These are phyloP conservation scores for Oligophagozyma castellii DNA, from an alignment of 1,139 yeast species.

Conservation along the genomic window DNA sequence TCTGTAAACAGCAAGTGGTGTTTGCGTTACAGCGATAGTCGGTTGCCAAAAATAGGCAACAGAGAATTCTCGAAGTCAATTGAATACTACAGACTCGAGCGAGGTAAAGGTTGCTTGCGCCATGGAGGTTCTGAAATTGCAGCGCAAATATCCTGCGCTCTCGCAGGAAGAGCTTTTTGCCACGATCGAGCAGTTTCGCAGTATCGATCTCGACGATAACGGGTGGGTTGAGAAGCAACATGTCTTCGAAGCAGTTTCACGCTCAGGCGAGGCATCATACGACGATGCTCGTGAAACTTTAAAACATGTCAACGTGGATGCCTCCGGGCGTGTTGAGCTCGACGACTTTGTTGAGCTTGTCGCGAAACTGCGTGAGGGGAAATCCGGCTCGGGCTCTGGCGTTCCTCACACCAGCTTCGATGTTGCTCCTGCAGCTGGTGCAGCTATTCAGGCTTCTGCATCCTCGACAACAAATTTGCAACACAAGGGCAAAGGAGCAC, in stretches of 20 bases:
- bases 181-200: conserved; percentile 71
- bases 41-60: no score
- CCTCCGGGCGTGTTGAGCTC: conserved; percentile 91
- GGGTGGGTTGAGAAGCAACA: conserved; percentile 95
- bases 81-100: no score
- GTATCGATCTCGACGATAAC: conserved; percentile 76
- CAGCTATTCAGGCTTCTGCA: conserved; percentile 11
- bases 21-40: no score
- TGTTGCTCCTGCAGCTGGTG: conserved; percentile 12
- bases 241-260: conserved; percentile 71
- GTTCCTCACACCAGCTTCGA: conserved; percentile 25
- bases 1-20: no score
- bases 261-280: conserved; percentile 66
- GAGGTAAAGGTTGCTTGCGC: no score
- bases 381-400: conserved; percentile 16
- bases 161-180: conserved; percentile 77
- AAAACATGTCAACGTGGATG: conserved; percentile 83
- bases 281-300: conserved; percentile 91
- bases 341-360: conserved; percentile 88
- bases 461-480: conserved; percentile 26
- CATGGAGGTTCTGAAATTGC: conserved; percentile 44
- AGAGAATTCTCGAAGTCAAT: no score
- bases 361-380: conserved; percentile 47
- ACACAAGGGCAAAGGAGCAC: conserved; percentile 38
- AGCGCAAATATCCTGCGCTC: conserved; percentile 71